Percentiles rank a stretch among this genome's conserved stretches.
Conservation (phyloP, 345 rosid species). For the Boechera divaricarpa region DNA sequence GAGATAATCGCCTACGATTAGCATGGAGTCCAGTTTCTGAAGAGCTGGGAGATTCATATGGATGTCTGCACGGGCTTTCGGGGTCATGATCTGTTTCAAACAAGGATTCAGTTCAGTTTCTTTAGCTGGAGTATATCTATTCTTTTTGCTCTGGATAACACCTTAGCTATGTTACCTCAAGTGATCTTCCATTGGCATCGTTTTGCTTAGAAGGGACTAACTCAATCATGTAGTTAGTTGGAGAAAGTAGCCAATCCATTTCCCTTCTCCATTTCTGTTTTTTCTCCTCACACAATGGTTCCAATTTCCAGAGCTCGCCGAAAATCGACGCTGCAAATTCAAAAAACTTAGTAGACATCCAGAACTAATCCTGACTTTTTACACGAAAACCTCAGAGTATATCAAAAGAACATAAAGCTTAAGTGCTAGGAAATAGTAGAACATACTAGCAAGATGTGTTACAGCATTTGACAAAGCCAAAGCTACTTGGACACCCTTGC, state of each 20-base stretch:
- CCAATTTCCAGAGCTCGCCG: conserved; percentile 97
- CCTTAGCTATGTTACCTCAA: conserved; percentile 63
- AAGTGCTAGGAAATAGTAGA: conserved; percentile 1
- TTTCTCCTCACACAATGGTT: conserved; percentile 80
- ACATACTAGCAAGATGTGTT: conserved; percentile 83
- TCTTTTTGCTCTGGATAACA: not conserved
- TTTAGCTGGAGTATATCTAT: conserved; percentile 6
- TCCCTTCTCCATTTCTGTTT: conserved; percentile 84
- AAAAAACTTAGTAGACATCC: conserved; percentile 20
- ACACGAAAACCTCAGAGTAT: not conserved
- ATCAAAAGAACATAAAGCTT: conserved; percentile 11
- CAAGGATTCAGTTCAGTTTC: conserved; percentile 36
- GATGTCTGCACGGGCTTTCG: conserved; percentile 91
- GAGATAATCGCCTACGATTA: conserved; percentile 58
- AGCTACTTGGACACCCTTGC: conserved; percentile 69
- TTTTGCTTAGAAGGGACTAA: conserved; percentile 94
- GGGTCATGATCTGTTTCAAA: conserved; percentile 85
- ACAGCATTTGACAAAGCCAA: conserved; percentile 89
- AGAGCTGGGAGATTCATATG: conserved; percentile 97
- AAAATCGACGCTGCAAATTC: conserved; percentile 70
- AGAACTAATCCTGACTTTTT: not conserved
- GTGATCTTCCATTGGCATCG: conserved; percentile 72
- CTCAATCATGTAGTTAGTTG: conserved; percentile 93
- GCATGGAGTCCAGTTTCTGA: conserved; percentile 90
- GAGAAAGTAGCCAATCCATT: conserved; percentile 97